phyloP scores from a whole-genome alignment of 2,329 filamentous ascomycete species.

The Arthroderma uncinatum region DNA sequence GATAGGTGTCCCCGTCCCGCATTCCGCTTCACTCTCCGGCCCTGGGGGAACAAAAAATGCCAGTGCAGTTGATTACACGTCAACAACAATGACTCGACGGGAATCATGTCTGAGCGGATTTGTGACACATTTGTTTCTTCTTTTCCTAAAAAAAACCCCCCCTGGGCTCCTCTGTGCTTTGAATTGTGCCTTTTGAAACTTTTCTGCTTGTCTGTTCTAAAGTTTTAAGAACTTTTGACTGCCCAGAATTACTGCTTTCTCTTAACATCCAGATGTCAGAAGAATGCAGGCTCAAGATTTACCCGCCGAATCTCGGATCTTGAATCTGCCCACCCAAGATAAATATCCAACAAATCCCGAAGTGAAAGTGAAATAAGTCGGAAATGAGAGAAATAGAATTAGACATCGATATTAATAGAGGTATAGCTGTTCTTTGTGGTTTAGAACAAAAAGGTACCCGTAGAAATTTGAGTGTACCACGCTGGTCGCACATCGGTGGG shows the following conservation, averaged over 20 bases:
- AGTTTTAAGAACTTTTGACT: neutral
- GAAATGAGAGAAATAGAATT: neutral
- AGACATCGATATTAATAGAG: neutral
- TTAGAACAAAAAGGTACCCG: neutral
- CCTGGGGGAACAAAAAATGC: neutral
- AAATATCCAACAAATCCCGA: conserved; percentile 2
- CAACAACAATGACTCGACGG: neutral
- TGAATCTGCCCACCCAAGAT: neutral
- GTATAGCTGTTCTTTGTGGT: neutral
- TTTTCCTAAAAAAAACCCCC: neutral
- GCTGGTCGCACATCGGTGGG: conserved; percentile 8
- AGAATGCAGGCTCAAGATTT: neutral
- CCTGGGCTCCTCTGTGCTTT: neutral
- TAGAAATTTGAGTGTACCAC: conserved; percentile 5
- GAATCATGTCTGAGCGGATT: neutral
- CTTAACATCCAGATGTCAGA: neutral
- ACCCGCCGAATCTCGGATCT: neutral
- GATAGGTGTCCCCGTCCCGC: neutral
- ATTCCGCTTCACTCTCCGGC: neutral
- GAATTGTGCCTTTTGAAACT: neutral
- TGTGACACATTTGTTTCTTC: neutral
- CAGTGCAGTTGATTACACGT: neutral
- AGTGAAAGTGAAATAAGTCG: neutral
- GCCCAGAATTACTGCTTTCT: conserved; percentile 4
- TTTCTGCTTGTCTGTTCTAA: neutral